Conservation (phyloP, 2,329 filamentous ascomycete species). For the Thielaviopsis cerberus region DNA sequence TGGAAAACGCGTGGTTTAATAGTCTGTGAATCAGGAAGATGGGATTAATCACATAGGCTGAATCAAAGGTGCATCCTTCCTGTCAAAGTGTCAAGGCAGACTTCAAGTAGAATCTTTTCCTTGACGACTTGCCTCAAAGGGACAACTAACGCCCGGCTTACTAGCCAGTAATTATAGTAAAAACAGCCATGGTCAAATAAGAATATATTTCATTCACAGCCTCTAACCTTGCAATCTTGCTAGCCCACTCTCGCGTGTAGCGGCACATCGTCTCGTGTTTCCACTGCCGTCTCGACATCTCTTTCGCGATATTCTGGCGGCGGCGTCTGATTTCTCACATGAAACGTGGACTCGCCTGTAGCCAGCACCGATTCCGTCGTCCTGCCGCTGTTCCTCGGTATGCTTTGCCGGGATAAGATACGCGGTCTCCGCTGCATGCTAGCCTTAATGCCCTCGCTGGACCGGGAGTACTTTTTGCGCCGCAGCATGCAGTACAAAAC, state of each 20-base stretch:
- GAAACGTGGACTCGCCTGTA: neutral
- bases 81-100: neutral
- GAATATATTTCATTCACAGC: neutral
- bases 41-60: neutral
- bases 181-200: too few relatives aligned
- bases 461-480: neutral
- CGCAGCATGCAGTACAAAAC: neutral
- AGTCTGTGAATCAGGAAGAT: neutral
- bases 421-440: neutral
- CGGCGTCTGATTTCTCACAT: neutral
- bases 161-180: neutral
- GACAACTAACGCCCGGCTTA: neutral
- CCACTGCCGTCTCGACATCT: neutral
- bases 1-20: neutral
- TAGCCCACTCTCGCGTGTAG: neutral
- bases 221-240: neutral
- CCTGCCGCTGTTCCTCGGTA: neutral
- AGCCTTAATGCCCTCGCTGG: neutral
- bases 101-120: too few relatives aligned
- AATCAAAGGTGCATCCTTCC: neutral
- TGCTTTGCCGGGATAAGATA: neutral
- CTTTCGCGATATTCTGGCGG: constrained; percentile 6
- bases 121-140: neutral
- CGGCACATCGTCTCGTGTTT: neutral
- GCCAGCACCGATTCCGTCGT: neutral